These are phyloP conservation scores for Nemania sp. DNA, from an alignment of 2,329 filamentous ascomycete genomes.

Conservation along the genomic window DNA sequence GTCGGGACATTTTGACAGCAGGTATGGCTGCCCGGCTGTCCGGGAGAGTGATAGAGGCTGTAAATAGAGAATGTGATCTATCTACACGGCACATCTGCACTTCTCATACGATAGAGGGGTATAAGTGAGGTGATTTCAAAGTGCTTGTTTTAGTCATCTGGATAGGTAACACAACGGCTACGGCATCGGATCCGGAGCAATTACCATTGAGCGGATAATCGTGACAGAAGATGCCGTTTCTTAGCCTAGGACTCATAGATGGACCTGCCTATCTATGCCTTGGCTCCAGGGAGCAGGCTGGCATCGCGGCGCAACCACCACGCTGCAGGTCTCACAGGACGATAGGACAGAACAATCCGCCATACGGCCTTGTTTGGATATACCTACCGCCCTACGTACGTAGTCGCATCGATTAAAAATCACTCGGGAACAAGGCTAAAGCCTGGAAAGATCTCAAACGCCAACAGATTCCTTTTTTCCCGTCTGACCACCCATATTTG, in stretches of 20 bases:
- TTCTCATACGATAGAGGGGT: neutral
- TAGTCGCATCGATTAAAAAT: neutral
- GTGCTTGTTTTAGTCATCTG: neutral
- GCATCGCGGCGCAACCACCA: neutral
- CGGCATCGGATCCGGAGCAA: neutral
- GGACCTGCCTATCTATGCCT: neutral
- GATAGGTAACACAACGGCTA: neutral
- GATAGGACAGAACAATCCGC: slow-evolving; percentile 7
- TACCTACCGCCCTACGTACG: too few species aligned
- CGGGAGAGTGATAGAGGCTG: neutral
- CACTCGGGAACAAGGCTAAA: neutral
- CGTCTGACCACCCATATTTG: slow-evolving; percentile 26
- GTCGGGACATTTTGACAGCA: neutral
- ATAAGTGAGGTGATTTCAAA: neutral
- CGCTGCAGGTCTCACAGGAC: neutral
- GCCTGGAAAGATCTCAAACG: slow-evolving; percentile 18
- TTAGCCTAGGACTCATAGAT: neutral
- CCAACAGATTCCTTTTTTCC: slow-evolving; percentile 14
- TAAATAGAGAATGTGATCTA: neutral
- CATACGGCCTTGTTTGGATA: slow-evolving; percentile 4
- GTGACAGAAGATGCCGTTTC: neutral
- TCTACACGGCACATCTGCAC: neutral
- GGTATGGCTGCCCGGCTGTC: neutral
- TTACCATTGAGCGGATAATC: neutral
- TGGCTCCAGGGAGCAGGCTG: neutral